Evolutionary conservation across 257 asterid genomes (phyloP).

Genomic region (Rubia yunnanensis): DNA sequence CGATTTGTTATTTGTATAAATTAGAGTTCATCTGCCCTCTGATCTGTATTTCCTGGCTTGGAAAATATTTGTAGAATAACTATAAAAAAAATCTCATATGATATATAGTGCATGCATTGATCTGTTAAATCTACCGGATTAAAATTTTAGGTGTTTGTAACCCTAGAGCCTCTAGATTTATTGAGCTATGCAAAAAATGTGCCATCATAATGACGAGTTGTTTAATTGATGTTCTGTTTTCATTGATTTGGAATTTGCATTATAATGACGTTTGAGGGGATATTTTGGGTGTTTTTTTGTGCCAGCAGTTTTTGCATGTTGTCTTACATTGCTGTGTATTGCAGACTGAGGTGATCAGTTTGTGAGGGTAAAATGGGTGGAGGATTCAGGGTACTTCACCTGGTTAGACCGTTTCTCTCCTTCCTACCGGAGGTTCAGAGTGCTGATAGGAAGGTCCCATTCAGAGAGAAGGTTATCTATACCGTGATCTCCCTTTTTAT

Average conservation of each 20-base stretch:
- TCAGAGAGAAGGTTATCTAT: slow-evolving; percentile 79
- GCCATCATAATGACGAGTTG: not conserved
- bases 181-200: not conserved
- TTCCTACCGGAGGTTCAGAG: slow-evolving; percentile 80
- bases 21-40: no score
- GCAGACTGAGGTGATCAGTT: slow-evolving; percentile 6
- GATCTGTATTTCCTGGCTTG: no score
- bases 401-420: slow-evolving; percentile 74
- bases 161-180: not conserved
- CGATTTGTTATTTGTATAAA: not conserved
- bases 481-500: slow-evolving; percentile 73
- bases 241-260: not conserved
- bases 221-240: not conserved
- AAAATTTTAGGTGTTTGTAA: not conserved
- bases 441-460: slow-evolving; percentile 76
- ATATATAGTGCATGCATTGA: not conserved
- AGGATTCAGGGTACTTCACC: slow-evolving; percentile 77
- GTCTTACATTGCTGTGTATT: not conserved
- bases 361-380: slow-evolving; percentile 50
- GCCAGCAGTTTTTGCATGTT: not conserved
- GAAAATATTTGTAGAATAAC: not conserved
- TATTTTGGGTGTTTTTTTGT: not conserved
- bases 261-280: no score
- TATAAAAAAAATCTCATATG: no score
- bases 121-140: not conserved